Percentiles rank a stretch among this genome's conserved stretches.
Evolutionary conservation across 345 rosid genomes (phyloP).

Genomic region (Salix brachista): DNA sequence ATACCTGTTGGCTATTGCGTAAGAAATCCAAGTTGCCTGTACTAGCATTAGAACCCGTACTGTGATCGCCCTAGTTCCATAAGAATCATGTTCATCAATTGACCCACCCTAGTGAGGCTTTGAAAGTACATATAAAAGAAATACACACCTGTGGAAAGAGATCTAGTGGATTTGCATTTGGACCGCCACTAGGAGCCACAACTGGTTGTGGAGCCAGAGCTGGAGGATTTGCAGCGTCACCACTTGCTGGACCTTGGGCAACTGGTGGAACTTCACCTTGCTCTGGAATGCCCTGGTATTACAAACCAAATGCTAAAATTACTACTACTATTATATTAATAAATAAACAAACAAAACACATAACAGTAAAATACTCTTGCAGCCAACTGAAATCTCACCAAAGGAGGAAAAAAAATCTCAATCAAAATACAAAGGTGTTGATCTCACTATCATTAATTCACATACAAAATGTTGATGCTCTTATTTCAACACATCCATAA

Average conservation of each 20-base stretch:
- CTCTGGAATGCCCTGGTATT: conserved; percentile 26
- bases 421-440: not conserved
- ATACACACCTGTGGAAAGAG: conserved; percentile 26
- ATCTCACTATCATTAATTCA: not conserved
- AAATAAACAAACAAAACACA: not conserved
- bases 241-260: conserved; percentile 16
- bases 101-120: not conserved
- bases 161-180: conserved; percentile 31
- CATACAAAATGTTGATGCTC: not conserved
- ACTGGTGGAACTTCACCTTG: conserved; percentile 23
- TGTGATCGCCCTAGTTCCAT: conserved; percentile 19
- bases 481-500: not conserved
- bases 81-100: not conserved
- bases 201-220: conserved; percentile 11
- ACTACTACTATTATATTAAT: not conserved
- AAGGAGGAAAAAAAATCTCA: not conserved
- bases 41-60: conserved; percentile 13
- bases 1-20: conserved; percentile 31
- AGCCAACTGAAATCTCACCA: not conserved
- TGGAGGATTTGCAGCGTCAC: conserved; percentile 14
- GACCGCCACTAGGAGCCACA: conserved; percentile 9
- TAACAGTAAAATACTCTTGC: not conserved
- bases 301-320: not conserved
- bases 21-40: conserved; percentile 27
- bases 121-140: not conserved